Conservation (phyloP, 371 early-diverging fungal species). For the Rhizopus sp. region DNA sequence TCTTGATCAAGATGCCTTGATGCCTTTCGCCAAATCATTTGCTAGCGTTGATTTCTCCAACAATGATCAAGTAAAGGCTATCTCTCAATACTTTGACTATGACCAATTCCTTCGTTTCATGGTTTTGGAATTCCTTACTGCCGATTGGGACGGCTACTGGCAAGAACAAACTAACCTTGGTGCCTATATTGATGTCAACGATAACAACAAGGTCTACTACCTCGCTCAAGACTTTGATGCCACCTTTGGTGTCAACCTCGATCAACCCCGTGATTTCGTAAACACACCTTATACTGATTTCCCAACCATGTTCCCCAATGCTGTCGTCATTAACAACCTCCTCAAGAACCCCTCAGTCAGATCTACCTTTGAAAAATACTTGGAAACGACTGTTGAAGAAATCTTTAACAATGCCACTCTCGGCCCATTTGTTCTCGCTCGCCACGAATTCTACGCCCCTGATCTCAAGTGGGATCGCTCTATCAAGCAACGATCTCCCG, state of each 20-base stretch:
- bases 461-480: slow-evolving; percentile 59
- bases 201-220: slow-evolving; percentile 43
- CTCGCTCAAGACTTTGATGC: slow-evolving; percentile 60
- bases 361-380: slow-evolving; percentile 45
- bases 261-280: slow-evolving; percentile 29
- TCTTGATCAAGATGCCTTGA: slow-evolving; percentile 31
- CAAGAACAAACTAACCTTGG: slow-evolving; percentile 56
- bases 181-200: slow-evolving; percentile 52
- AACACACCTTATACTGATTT: slow-evolving; percentile 39
- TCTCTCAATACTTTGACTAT: slow-evolving; percentile 41
- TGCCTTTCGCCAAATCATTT: slow-evolving; percentile 35
- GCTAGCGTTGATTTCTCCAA: slow-evolving; percentile 33
- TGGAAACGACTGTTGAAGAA: slow-evolving; percentile 40
- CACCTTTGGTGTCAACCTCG: slow-evolving; percentile 60
- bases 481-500: slow-evolving; percentile 57
- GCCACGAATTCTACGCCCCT: slow-evolving; percentile 51
- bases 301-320: slow-evolving; percentile 37
- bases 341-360: slow-evolving; percentile 42
- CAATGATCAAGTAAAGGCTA: slow-evolving; percentile 38
- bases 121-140: slow-evolving; percentile 60
- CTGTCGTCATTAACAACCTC: slow-evolving; percentile 53
- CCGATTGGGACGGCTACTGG: slow-evolving; percentile 64
- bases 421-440: slow-evolving; percentile 42
- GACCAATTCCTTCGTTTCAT: slow-evolving; percentile 58
- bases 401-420: slow-evolving; percentile 55